Conservation (phyloP, 1,284 basidiomycete species). For the Fomitopsis betulina region DNA sequence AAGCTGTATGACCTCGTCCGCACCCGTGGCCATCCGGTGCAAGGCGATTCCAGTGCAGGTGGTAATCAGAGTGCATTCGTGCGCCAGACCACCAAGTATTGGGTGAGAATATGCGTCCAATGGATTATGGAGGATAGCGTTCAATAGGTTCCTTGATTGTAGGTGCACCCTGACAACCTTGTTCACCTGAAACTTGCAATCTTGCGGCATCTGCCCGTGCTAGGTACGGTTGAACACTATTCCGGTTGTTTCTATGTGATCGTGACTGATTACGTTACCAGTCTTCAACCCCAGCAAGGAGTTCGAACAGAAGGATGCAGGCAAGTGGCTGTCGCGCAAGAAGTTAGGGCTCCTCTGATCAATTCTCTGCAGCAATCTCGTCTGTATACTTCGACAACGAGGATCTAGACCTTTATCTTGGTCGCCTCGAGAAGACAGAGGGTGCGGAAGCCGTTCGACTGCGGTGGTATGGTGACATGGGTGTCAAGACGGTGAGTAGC, state of each 20-base stretch:
- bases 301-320: conserved; percentile 86
- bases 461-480: conserved; percentile 96
- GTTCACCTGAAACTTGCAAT: conserved; percentile 96
- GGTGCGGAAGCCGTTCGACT: conserved; percentile 96
- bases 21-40: conserved; percentile 90
- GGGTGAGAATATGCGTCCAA: conserved; percentile 53
- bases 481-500: conserved; percentile 63
- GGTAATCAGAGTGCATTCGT: conserved; percentile 97
- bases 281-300: conserved; percentile 97
- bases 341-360: not conserved
- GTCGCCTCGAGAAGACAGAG: conserved; percentile 97
- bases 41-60: conserved; percentile 92
- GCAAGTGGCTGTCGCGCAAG: conserved; percentile 34
- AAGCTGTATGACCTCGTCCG: conserved; percentile 95
- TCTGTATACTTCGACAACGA: conserved; percentile 95
- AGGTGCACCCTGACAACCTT: conserved; percentile 93
- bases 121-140: not conserved
- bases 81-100: conserved; percentile 97
- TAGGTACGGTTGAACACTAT: conserved; percentile 46
- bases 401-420: conserved; percentile 96
- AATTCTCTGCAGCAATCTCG: conserved; percentile 56
- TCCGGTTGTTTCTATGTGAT: conserved; percentile 13
- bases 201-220: conserved; percentile 87
- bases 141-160: not conserved
- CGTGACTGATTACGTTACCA: conserved; percentile 22